A percentile compares a stretch with the other conserved stretches of the same genome.
These are phyloP conservation scores for Nicotiana undulata DNA, from an alignment of 257 asterid species.

Conservation along the genomic window DNA sequence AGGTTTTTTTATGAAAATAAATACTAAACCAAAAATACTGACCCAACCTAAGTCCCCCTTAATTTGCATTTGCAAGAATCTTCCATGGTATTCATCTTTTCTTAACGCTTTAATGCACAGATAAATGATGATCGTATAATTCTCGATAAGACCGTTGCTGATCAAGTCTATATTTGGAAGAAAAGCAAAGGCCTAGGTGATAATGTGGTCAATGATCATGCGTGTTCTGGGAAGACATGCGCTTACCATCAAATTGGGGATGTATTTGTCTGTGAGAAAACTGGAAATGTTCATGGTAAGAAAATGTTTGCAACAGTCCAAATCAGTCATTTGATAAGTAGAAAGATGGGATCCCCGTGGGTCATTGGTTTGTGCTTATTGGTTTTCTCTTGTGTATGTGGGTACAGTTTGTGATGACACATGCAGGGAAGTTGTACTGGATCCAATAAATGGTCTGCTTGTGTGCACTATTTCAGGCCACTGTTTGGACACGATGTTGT, in stretches of 20 bases:
- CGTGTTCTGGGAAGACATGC: slow-evolving; percentile 83
- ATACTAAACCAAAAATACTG: background rate
- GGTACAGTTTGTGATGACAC: slow-evolving; percentile 78
- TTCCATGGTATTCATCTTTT: background rate
- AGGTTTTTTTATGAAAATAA: background rate
- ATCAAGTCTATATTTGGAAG: slow-evolving; percentile 94
- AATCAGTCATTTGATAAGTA: background rate
- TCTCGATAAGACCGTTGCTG: slow-evolving; percentile 89
- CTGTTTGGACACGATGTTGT: slow-evolving; percentile 71
- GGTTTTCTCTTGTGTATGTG: slow-evolving; percentile 10
- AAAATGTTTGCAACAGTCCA: background rate
- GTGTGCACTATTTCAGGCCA: slow-evolving; percentile 95
- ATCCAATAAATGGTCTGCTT: slow-evolving; percentile 56
- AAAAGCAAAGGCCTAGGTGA: slow-evolving; percentile 78
- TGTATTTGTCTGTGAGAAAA: slow-evolving; percentile 89
- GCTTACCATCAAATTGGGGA: slow-evolving; percentile 75
- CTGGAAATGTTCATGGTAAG: slow-evolving; percentile 91
- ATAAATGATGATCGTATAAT: slow-evolving; percentile 76
- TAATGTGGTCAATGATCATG: slow-evolving; percentile 54
- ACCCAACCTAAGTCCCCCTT: background rate
- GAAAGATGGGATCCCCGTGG: background rate
- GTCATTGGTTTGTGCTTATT: background rate
- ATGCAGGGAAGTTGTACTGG: slow-evolving; percentile 72
- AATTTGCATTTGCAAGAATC: slow-evolving; percentile 1
- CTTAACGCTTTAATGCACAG: slow-evolving; percentile 20